A percentile compares a stretch with the other conserved stretches of the same genome.
Evolutionary conservation across 805 yeast species (phyloP).

Genomic region (Saccharomyces paradoxus): DNA sequence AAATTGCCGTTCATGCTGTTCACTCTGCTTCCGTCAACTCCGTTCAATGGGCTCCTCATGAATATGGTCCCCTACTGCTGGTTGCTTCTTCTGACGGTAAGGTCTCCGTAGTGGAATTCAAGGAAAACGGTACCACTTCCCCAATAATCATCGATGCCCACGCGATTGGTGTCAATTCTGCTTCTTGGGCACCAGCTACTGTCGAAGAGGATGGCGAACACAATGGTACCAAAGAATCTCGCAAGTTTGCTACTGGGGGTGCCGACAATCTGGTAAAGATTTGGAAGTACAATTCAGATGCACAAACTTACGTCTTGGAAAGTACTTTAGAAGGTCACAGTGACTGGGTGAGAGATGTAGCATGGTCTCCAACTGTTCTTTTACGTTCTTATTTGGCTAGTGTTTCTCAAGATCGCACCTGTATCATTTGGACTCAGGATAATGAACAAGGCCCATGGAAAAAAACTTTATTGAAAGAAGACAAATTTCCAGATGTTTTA

Average conservation of each 20-base stretch:
- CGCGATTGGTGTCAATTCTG: conserved; percentile 88
- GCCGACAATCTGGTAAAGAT: conserved; percentile 89
- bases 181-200: conserved; percentile 79
- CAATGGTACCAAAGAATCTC: conserved; percentile 36
- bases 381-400: conserved; percentile 86
- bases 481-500: conserved; percentile 90
- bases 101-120: conserved; percentile 83
- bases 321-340: conserved; percentile 79
- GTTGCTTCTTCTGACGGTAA: conserved; percentile 92
- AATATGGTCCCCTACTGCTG: conserved; percentile 83
- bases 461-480: conserved; percentile 62
- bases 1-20: conserved; percentile 74
- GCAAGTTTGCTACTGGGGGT: conserved; percentile 89
- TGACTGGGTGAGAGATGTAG: conserved; percentile 98
- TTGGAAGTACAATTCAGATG: conserved; percentile 62
- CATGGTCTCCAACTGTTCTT: conserved; percentile 92
- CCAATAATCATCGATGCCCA: conserved; percentile 62
- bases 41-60: conserved; percentile 95
- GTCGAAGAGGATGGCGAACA: conserved; percentile 29
- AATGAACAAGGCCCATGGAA: conserved; percentile 64
- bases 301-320: conserved; percentile 60
- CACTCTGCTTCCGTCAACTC: conserved; percentile 94
- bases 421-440: conserved; percentile 90
- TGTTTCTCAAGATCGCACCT: conserved; percentile 94
- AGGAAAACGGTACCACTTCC: conserved; percentile 75